Evolutionary conservation across 441 rosid species (phyloP), one percentile per base, ranked within the genome.

Genomic region (Populus hybrid): DNA sequence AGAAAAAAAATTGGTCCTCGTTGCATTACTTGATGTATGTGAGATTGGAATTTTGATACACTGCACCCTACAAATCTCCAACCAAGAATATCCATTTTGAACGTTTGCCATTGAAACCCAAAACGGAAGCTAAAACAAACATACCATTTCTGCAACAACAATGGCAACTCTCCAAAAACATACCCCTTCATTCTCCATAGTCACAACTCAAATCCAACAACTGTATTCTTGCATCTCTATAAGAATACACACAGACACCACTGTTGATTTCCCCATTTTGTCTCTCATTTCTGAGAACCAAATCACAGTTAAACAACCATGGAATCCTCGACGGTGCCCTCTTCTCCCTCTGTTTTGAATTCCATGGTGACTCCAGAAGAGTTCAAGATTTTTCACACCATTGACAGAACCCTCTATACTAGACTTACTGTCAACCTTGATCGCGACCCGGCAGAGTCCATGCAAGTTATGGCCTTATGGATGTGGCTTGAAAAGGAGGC

Each of bases 401-500:
- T 72, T 10, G 95, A 93, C 69, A 83, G 95, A 46, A 1, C 11
- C 0, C 85, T 92, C 21, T 92, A 87, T 83, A 3, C 75, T 4
- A 81, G 90, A 81, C 91, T 93, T 6, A 86, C 85, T 42, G 4
- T 81, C 59, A 30, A 7, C 59, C 88, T 90, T 21, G 24, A 77
- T 24, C 89, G 89, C 20, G 86, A 88, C 73, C 85, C 85, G 3
- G 21, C 3, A 8, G 79, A 88, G 69, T 88, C 97, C 9, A 65
- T 84, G 77, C 90, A 86, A 2, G 84, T 90, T 69, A 83, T 91
- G 89, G 92, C 87, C 2, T 70, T 92, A 4, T 79, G 87, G 84
- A 38, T 93, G 23, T 90, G 85, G 89, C 88, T 92, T 2, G 97
- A 93, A 80, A 77, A 71, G 12, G 61, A 71, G 3, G 67, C 76